Percentiles rank a stretch among this genome's conserved stretches.
Conservation (phyloP, 306 rosid species). For the Quercus aquifolioides region DNA sequence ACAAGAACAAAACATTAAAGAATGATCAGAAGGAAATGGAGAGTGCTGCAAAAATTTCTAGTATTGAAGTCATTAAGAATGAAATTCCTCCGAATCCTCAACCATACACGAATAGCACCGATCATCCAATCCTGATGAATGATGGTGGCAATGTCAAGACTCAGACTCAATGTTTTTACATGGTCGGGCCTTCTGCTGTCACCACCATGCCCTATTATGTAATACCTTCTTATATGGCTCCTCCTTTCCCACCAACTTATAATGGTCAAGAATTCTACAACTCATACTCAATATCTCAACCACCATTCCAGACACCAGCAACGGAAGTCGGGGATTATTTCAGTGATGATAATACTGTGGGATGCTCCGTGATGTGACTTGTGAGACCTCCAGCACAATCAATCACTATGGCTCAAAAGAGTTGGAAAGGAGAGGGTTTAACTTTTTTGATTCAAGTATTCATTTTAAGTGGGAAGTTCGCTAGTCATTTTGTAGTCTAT, state of each 20-base stretch:
- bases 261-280: slow-evolving; percentile 14
- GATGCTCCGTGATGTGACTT: slow-evolving; percentile 40
- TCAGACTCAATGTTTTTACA: slow-evolving; percentile 18
- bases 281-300: slow-evolving; percentile 1
- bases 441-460: not conserved
- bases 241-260: slow-evolving; percentile 3
- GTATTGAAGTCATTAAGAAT: not conserved
- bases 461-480: not conserved
- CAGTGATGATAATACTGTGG: slow-evolving; percentile 42
- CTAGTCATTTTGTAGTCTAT: not conserved
- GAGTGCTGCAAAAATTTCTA: not conserved
- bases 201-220: slow-evolving; percentile 21
- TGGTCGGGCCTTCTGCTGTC: slow-evolving; percentile 30
- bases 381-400: not conserved
- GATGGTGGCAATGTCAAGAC: not conserved
- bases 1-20: slow-evolving; percentile 5
- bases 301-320: slow-evolving; percentile 18
- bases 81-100: not conserved
- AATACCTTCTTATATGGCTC: slow-evolving; percentile 15
- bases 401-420: not conserved
- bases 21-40: not conserved
- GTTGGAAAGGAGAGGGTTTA: not conserved
- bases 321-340: slow-evolving; percentile 30
- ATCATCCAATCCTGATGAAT: slow-evolving; percentile 1
- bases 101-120: slow-evolving; percentile 11